A percentile compares a stretch with the other conserved stretches of the same genome.
phyloP scores from a whole-genome alignment of 78 protist species.

The Chrysochromulina parva region DNA sequence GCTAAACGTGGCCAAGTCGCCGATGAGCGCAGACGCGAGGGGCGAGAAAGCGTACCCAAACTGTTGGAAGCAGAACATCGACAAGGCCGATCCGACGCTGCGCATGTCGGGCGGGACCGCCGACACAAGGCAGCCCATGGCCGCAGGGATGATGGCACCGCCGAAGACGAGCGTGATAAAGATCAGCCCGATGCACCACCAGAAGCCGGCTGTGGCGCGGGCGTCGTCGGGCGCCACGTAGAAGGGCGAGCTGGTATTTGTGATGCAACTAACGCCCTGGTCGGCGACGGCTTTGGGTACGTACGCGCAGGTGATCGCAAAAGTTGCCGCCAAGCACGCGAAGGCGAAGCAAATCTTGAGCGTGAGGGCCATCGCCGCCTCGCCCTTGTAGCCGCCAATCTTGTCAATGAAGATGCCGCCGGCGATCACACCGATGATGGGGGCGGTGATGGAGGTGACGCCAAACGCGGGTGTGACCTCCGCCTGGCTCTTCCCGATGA shows the following conservation, averaged over 20 bases:
- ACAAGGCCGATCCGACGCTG: not conserved
- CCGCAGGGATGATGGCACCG: not conserved
- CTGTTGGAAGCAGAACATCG: not conserved
- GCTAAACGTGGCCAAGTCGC: too few species aligned
- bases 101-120: not conserved
- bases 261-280: too few species aligned
- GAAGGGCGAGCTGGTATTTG: too few species aligned
- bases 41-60: not conserved
- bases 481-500: not conserved
- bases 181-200: not conserved
- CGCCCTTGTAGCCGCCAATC: not conserved
- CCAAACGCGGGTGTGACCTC: not conserved
- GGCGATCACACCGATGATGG: not conserved
- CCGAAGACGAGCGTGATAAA: not conserved
- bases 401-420: not conserved
- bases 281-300: too few species aligned
- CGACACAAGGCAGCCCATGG: not conserved
- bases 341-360: not conserved
- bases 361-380: not conserved
- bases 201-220: too few species aligned
- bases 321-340: not conserved
- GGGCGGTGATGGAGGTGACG: not conserved
- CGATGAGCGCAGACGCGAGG: not conserved
- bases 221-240: too few species aligned
- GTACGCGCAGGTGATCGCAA: too few species aligned